phyloP scores from a whole-genome alignment of 306 rosid genomes.

The Dryas drummondii region DNA sequence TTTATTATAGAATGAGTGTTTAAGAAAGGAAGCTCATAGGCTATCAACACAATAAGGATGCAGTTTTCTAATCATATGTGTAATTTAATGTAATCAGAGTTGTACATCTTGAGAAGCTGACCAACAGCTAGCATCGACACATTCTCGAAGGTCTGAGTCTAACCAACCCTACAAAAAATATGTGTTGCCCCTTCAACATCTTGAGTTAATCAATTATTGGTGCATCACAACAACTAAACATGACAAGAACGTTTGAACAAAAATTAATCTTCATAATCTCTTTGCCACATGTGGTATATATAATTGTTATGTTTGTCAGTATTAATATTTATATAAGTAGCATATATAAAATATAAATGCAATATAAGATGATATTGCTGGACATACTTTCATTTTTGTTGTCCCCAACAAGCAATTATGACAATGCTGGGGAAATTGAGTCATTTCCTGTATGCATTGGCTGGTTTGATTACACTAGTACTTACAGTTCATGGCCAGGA shows the following conservation, averaged over 20 bases:
- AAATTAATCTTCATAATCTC: not conserved
- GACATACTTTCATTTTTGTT: not conserved
- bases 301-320: not conserved
- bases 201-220: not conserved
- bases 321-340: not conserved
- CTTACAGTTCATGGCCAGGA: slow-evolving; percentile 13
- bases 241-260: not conserved
- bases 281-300: not conserved
- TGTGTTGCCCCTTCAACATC: not conserved
- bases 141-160: not conserved
- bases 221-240: not conserved
- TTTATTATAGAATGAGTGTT: not conserved
- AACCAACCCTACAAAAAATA: not conserved
- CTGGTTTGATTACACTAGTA: not conserved
- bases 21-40: not conserved
- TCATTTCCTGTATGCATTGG: not conserved
- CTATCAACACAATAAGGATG: not conserved
- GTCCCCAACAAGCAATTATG: not conserved
- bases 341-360: no score
- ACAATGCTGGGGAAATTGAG: not conserved
- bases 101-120: not conserved
- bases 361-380: no score
- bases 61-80: no score
- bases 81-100: not conserved
- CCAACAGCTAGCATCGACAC: not conserved